Evolutionary conservation across 2,329 filamentous ascomycete genomes (phyloP), one percentile per base, ranked within the genome.

Genomic region (Diaporthe batatas): DNA sequence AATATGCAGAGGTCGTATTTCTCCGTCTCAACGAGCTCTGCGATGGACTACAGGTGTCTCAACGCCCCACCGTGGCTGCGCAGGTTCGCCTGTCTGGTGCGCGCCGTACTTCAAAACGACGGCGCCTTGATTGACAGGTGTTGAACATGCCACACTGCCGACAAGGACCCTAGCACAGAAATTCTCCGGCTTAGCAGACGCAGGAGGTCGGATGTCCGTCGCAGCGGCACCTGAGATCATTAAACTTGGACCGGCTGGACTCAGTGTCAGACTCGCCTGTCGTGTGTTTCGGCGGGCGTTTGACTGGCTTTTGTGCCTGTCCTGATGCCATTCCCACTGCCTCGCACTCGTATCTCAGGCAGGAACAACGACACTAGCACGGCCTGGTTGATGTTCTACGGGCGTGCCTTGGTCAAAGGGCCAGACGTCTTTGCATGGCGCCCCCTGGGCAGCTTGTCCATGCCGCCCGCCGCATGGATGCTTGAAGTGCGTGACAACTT

Each of bases 81-180:
- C 18, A 36, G 44, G 11, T 25, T 29, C 44, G 44, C 21, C 44
- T 32, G 44, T 25, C 47, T 67, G 47, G 21, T 67, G 23, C 62
- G 32, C n/a, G 62, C 29, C 14, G 47, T 25, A 53, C n/a, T 39
- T 18, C 32, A 67, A 67, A 64, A 67, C 62, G 44, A 49, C 32
- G 62, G 62, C 47, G 62, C 62, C 62, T n/a, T 67, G 62, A 67
- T 67, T 67, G 47, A 67, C 62, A 67, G 62, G 44, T 34, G 47
- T 29, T 67, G 47, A 29, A 67, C 44, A 51, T 65, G 44, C 62
- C 44, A 51, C 44, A 51, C 44, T 67, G 62, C 62, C 32, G 32
- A 67, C 53, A 67, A 39, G 47, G 62, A 53, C 62, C 47, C 32
- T 53, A 53, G 47, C 62, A 67, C 47, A 67, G 32, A 67, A 67